Evolutionary conservation across 345 rosid genomes (phyloP), one percentile per base, ranked within the genome.

Genomic region (Salix koriyanagi): DNA sequence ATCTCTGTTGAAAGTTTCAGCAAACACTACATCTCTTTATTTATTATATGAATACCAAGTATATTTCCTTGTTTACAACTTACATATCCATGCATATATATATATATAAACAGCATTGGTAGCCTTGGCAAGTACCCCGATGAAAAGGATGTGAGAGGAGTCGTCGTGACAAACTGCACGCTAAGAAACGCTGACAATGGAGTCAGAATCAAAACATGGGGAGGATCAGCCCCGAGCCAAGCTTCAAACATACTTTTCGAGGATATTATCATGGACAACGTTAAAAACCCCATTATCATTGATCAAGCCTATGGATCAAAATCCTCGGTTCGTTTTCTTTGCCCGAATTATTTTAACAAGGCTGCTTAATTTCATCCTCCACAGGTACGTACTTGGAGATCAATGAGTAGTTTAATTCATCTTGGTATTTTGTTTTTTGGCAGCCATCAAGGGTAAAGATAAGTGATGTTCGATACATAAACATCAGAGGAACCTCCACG

Each of bases 161-260:
- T 91, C 46, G 23, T 54, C 11, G 84, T 91, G 46, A 70, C 50
- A 9, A 85, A 91, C 64, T 83, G 92, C 83, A 90, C 93, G 2
- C 46, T 93, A 68, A 54, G 39, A 48, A 56, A 73, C 30, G 89
- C 98, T 3, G 74, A 81, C 11, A 93, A 93, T 76, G 98, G 98
- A 6, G 26, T 87, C 42, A 84, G 98, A 70, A 91, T 93, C 89
- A 93, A 93, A 78, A 93, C 98, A 23, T 86, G 79, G 79, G 86
- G 79, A 14, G 86, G 85, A 7, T 80, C 94, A 44, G 81, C 79
- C 26, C 86, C 87, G 12, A 80, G 87, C 75, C 77, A 67, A 25
- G 97, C 93, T 42, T 67, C 86, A 3, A 69, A 56, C 46, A 69
- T 91, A 26, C 69, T 80, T 62, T 93, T 87, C 77, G 64, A 79